These are phyloP conservation scores for Chrysochromulina parva DNA, from an alignment of 78 protist species.

Conservation along the genomic window DNA sequence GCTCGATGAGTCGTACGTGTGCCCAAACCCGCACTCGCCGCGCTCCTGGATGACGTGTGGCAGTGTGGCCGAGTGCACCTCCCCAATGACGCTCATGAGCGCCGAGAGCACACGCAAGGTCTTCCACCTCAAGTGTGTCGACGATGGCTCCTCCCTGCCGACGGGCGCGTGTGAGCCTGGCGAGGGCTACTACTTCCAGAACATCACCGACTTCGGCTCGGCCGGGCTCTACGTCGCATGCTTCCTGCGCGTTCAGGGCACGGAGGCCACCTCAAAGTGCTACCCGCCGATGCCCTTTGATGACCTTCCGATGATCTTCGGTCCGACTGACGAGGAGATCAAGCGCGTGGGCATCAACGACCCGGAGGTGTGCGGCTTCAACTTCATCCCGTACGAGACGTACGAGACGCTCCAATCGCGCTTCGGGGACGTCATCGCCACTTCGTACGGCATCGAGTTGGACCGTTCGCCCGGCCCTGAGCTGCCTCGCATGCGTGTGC, in stretches of 20 bases:
- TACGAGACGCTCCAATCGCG: neutral
- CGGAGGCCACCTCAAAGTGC: neutral
- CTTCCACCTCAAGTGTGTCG: neutral
- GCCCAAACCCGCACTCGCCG: slow-evolving; percentile 8
- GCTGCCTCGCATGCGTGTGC: too few relatives aligned
- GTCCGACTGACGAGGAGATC: neutral
- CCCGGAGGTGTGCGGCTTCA: neutral
- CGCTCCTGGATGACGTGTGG: neutral
- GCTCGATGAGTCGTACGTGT: neutral
- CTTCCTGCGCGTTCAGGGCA: neutral
- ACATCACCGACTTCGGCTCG: neutral
- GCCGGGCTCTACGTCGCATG: neutral
- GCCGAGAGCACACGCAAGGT: neutral
- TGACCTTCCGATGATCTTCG: neutral
- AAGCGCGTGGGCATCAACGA: neutral
- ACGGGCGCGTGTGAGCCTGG: neutral
- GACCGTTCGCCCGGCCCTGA: too few relatives aligned
- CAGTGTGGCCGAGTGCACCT: neutral
- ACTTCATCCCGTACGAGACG: neutral
- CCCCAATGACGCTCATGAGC: neutral
- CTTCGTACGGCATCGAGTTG: neutral
- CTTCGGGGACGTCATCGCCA: neutral
- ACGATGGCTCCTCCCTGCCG: neutral
- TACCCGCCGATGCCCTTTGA: neutral
- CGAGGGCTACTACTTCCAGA: neutral